Evolutionary conservation across 179 eudicot genomes (phyloP), one percentile per base, ranked within the genome.

Genomic region (Beta lomatogona): DNA sequence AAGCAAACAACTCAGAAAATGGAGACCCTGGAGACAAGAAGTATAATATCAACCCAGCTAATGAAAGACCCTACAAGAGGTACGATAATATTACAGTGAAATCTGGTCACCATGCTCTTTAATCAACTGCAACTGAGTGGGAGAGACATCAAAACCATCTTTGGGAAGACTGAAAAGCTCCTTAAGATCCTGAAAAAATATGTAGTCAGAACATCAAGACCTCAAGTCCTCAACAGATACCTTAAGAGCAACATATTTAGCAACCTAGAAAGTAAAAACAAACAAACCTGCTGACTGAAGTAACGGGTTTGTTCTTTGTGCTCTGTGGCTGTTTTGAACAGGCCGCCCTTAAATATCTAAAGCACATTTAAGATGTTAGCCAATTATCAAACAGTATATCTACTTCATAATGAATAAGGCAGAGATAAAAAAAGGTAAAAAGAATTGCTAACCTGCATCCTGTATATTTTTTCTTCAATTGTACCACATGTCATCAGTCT

Each of bases 301-400:
- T 97, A 97, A 12, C 99, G 97, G 22, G 95, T 93, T 86, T 95
- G 98, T 83, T 97, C 99, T 89, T 95, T 97, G 84, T 95, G 98
- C 85, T 97, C 99, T 15, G 99, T 97, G 71, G 99, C 99, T 53
- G 97, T 97, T 88, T 88, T 97, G 82, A 97, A 95, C 76, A 97
- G 87, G 19, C 99, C 99, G 13, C 98, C 99, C 89, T 97, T 97
- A 84, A 83, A 97, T 79, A 97, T 89, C 99, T 97, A 82, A 59
- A 72, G 80, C n/a, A 55, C 67, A 88, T 57, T 75, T 80, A 55
- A 82, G 58, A 79, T 28, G 58, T 31, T 22, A 79, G 52, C 9
- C 14, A 18, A 31, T 70, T 14, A 53, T 25, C 25, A 57, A 64
- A 50, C 22, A 36, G 61, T 45, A 55, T 15, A 73, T 50, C 10